phyloP scores from a whole-genome alignment of 352 stramenopile species.

The Phytophthora podocarpi region DNA sequence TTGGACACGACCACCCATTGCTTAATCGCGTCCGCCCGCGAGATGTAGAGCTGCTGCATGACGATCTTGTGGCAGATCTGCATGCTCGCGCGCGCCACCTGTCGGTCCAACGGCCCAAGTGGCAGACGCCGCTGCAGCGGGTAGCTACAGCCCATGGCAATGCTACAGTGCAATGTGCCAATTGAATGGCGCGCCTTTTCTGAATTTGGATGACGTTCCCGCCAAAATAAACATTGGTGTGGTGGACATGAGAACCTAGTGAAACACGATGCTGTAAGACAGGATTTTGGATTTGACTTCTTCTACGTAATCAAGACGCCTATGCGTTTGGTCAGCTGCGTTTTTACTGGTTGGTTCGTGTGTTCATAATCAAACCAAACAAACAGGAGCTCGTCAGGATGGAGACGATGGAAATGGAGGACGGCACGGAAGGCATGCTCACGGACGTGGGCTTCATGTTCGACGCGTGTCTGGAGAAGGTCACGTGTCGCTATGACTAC shows the following conservation, averaged over 20 bases:
- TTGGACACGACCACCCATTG: constrained; percentile 89
- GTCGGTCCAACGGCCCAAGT: constrained; percentile 63
- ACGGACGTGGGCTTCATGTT: constrained; percentile 75
- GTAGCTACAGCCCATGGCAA: no score
- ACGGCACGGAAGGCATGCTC: constrained; percentile 45
- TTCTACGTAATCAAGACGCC: constrained; percentile 15
- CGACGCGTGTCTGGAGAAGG: constrained; percentile 64
- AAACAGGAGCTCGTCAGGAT: constrained; percentile 18
- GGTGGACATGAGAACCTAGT: neutral
- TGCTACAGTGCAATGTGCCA: neutral
- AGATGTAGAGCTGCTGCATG: constrained; percentile 90
- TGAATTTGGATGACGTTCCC: constrained; percentile 24
- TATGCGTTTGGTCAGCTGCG: neutral
- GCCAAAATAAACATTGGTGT: constrained; percentile 24
- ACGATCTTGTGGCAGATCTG: constrained; percentile 86
- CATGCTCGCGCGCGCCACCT: constrained; percentile 75
- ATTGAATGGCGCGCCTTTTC: neutral
- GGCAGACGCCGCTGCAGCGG: constrained; percentile 67
- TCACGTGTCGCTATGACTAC: constrained; percentile 71
- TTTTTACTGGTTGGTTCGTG: neutral
- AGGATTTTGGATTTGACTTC: constrained; percentile 13
- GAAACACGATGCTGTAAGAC: neutral
- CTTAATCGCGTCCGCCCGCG: constrained; percentile 63
- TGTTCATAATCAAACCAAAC: constrained; percentile 13
- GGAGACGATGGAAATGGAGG: constrained; percentile 38